Evolutionary conservation across 768 basidiomycete species (phyloP).

Genomic region (Trametes cinnabarina): DNA sequence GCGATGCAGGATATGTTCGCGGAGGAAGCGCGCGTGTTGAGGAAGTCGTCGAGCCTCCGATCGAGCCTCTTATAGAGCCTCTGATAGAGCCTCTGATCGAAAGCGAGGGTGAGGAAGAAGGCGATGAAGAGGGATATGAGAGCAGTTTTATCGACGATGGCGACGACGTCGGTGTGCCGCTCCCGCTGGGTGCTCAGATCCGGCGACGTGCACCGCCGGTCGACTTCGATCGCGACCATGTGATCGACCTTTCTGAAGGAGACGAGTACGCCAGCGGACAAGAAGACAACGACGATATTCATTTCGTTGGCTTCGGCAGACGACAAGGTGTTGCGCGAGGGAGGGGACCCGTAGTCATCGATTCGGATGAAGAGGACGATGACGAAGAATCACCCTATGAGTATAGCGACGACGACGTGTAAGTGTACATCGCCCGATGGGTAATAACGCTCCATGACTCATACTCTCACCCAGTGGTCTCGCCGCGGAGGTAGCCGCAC

Average conservation of each 20-base stretch:
- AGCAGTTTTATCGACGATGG: constrained; percentile 58
- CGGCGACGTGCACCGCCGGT: background rate
- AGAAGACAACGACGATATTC: background rate
- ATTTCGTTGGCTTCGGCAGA: background rate
- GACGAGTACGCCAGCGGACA: constrained; percentile 13
- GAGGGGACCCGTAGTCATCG: background rate
- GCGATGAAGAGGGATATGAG: constrained; percentile 44
- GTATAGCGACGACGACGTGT: constrained; percentile 7
- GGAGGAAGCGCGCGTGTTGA: background rate
- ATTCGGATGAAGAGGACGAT: constrained; percentile 17
- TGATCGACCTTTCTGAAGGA: constrained; percentile 17
- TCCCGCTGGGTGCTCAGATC: background rate
- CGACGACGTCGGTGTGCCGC: constrained; percentile 21
- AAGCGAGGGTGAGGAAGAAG: constrained; percentile 26
- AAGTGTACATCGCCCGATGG: background rate
- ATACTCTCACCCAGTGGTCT: constrained; percentile 10
- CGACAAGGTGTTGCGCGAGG: background rate
- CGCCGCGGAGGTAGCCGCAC: constrained; percentile 24
- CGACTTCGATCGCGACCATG: background rate
- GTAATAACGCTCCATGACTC: background rate
- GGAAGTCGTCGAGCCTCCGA: constrained; percentile 12
- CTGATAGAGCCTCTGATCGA: too few relatives aligned
- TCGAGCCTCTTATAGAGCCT: too few relatives aligned
- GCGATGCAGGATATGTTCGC: background rate
- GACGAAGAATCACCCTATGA: background rate